Base-by-base conservation (phyloP, 192 early-diverging fungal species). In the Backusella westeae region DNA sequence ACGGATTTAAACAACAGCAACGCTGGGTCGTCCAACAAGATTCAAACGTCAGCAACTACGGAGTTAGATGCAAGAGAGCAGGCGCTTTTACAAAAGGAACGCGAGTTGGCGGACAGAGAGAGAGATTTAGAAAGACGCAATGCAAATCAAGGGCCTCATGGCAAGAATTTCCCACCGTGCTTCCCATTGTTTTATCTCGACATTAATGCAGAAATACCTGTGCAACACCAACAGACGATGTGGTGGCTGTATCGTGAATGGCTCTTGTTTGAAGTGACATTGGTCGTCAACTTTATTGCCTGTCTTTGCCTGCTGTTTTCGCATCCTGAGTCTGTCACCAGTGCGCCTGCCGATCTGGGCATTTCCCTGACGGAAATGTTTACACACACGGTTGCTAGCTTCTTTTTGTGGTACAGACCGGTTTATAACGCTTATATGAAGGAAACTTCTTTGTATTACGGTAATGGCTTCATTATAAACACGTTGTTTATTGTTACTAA, bases 401-500 rank as follows among this genome's bases (percentile, higher is more conserved):
- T 96, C 83, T 93, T 94, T 81, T 38, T 92, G 66, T 95, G 95
- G 95, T 96, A 96, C 82, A 90, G 94, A 12, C 95, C 95, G 26
- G 85, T 94, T 41, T 96, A 96, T 84, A 93, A 92, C 53, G 94
- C 94, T 41, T 96, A 92, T 78, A 90, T 92, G 89, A 94, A 93
- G 84, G 93, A 95, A 78, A 89, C 89, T 74, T 94, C 92, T 26
- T 87, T 96, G 71, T 96, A 94, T 83, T 95, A 92, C 78, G 94
- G 89, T 90, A 89, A 84, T 80, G 78, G 10, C 6, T 75, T 6
- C 23, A 21, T 8, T 46, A 3, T 34, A 44, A 17, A 15, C 4
- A 17, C 4, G 42, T 14, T 46, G 10, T 46, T 36, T 35, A 63
- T 34, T 34, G 17, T 59, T 7, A 34, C 44, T 66, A 56, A 66